These are phyloP conservation scores for Perilla frutescens DNA, from an alignment of 257 asterid species.

Conservation along the genomic window DNA sequence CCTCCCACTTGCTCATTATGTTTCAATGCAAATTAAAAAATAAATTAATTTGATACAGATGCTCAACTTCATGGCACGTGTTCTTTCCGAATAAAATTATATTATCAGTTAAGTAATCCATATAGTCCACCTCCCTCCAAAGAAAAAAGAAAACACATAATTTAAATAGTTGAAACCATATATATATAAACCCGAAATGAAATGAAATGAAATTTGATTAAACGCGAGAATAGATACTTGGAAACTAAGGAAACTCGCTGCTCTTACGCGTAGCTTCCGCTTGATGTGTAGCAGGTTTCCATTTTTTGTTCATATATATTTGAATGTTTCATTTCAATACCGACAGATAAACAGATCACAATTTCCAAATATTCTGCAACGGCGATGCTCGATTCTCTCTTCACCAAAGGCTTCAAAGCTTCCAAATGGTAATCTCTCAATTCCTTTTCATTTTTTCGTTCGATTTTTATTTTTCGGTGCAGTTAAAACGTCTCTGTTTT, in stretches of 20 bases:
- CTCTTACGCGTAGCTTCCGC: slow-evolving; percentile 52
- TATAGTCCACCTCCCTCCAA: too few relatives aligned
- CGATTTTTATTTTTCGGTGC: background rate
- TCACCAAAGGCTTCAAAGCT: slow-evolving; percentile 69
- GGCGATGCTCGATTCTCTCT: slow-evolving; percentile 56
- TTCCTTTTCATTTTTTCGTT: background rate
- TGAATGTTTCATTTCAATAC: background rate
- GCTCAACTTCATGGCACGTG: background rate
- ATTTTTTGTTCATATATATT: background rate
- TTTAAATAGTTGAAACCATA: background rate
- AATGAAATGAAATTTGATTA: background rate
- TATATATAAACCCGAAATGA: too few relatives aligned
- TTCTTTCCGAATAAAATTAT: background rate
- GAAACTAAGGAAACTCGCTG: slow-evolving; percentile 41
- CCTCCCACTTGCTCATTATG: too few relatives aligned
- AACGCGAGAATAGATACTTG: slow-evolving; percentile 34
- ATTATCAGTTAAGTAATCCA: too few relatives aligned
- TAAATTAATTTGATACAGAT: too few relatives aligned
- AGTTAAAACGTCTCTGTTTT: background rate
- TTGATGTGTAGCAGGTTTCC: slow-evolving; percentile 37
- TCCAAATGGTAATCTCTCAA: slow-evolving; percentile 60
- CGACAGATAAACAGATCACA: background rate
- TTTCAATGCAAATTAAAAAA: too few relatives aligned
- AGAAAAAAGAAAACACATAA: too few relatives aligned
- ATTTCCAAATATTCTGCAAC: background rate